phyloP scores from a whole-genome alignment of 257 asterid species.

The Cordia subcordata region DNA sequence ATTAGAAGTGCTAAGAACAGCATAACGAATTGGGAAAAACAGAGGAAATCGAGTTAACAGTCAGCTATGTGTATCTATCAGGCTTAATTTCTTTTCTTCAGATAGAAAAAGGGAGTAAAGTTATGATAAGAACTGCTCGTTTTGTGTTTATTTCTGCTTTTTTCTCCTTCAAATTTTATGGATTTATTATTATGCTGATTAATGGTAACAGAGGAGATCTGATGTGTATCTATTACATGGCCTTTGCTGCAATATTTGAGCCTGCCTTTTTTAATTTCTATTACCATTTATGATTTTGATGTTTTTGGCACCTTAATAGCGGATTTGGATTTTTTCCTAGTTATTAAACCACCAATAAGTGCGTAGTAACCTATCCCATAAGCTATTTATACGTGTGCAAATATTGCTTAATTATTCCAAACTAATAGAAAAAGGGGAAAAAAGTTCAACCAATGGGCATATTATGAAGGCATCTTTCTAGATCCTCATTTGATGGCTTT shows the following conservation, averaged over 20 bases:
- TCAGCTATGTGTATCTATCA: slow-evolving; percentile 56
- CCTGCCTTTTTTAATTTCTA: slow-evolving; percentile 13
- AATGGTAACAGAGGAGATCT: slow-evolving; percentile 48
- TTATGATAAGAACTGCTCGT: slow-evolving; percentile 44
- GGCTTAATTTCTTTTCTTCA: slow-evolving; percentile 45
- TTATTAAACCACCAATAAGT: too few relatives aligned
- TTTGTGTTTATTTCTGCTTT: slow-evolving; percentile 32
- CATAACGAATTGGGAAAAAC: slow-evolving; percentile 29
- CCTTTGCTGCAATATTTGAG: slow-evolving; percentile 14
- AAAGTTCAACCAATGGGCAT: too few relatives aligned
- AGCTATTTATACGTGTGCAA: too few relatives aligned
- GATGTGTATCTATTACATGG: slow-evolving; percentile 35
- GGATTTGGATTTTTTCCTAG: too few relatives aligned
- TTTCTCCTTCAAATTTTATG: slow-evolving; percentile 31
- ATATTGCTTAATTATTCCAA: too few relatives aligned
- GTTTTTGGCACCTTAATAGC: too few relatives aligned
- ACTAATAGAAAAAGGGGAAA: too few relatives aligned
- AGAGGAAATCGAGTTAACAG: slow-evolving; percentile 23
- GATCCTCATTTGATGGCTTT: too few relatives aligned
- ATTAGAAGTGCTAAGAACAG: slow-evolving; percentile 20
- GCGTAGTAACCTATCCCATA: too few relatives aligned
- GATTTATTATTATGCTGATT: slow-evolving; percentile 40
- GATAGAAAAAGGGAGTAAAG: slow-evolving; percentile 44
- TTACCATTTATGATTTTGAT: not conserved
- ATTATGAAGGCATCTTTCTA: too few relatives aligned